phyloP scores from a whole-genome alignment of 305 asterid genomes.

The Euphrasia arctica region DNA sequence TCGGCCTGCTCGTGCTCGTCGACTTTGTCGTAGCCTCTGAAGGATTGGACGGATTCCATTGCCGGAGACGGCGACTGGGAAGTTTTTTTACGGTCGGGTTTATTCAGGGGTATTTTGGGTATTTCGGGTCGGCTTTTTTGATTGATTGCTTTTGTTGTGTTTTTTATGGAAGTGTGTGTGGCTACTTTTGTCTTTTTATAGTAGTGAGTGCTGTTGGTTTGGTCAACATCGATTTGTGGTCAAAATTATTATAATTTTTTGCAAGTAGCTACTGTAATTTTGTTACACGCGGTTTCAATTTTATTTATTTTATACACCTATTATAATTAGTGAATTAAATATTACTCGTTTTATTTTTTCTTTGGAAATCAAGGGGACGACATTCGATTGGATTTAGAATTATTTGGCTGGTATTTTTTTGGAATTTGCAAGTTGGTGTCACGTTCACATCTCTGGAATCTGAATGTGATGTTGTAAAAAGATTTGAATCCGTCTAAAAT shows the following conservation, averaged over 20 bases:
- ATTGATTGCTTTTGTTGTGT: neutral
- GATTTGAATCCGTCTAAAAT: too few relatives aligned
- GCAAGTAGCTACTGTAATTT: neutral
- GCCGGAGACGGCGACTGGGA: slow-evolving; percentile 2
- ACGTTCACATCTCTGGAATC: too few relatives aligned
- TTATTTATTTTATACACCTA: neutral
- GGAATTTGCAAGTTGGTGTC: too few relatives aligned
- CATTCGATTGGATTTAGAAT: too few relatives aligned
- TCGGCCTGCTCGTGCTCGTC: slow-evolving; percentile 50
- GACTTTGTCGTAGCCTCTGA: slow-evolving; percentile 75
- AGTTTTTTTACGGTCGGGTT: neutral
- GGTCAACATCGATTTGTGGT: neutral
- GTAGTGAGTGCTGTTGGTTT: neutral
- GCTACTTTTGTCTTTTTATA: too few relatives aligned
- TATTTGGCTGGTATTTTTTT: too few relatives aligned
- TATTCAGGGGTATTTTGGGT: neutral
- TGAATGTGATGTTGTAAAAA: too few relatives aligned
- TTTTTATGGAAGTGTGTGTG: neutral
- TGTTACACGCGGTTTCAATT: too few relatives aligned
- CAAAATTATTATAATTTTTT: too few relatives aligned
- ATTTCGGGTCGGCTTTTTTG: neutral
- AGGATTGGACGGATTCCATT: slow-evolving; percentile 70
- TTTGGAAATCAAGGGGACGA: too few relatives aligned
- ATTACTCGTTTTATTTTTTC: neutral
- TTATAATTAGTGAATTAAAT: too few relatives aligned